Base-by-base conservation (phyloP, 768 basidiomycete genomes). In the Russula virescens region DNA sequence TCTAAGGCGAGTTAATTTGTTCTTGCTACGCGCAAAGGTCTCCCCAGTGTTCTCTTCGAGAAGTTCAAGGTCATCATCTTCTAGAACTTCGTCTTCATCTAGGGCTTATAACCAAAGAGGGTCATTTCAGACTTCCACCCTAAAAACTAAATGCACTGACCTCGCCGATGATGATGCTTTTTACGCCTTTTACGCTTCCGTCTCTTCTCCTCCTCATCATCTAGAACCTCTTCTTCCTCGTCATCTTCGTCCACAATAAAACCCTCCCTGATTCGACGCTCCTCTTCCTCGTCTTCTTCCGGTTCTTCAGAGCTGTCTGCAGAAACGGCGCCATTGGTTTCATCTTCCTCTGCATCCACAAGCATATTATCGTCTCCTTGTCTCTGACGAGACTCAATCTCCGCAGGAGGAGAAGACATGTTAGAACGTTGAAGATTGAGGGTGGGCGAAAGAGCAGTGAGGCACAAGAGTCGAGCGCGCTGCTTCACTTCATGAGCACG, bases 171-270 rank as follows among this genome's bases (percentile, higher is more conserved):
- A 68, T 88, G 85, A 68, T 82, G 80, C 69, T 79, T 83, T 75
- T 86, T 86, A 70, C 86, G 81, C 65, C 83, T 80, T 72, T 86
- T 91, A 63, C 82, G 81, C 67, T 81, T 81, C 68, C 82, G 78
- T 48, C 75, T 80, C 62, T 80, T 77, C 59, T 80, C 81, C 48
- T 81, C 79, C 47, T 83, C 79, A 3, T 82, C 80, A 21, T 83
- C 84, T 16, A 81, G 83, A 2, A 84, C 85, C 0, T 84, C 88
- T 4, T 88, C 90, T 0, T 93, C 91, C 8, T 93, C 93, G 62
- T 95, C 92, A 10, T 90, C 88, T 60, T 88, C 90, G 60, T 90
- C 90, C 9, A 94, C 94, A 69, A 98, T 97, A 71, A 98, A 97
- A 0, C 91, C 94, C 54, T 94, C 90, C 55, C 85, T 78, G 60